Base-by-base conservation (phyloP, 2,329 filamentous ascomycete genomes). In the Verticillium isaacii region DNA sequence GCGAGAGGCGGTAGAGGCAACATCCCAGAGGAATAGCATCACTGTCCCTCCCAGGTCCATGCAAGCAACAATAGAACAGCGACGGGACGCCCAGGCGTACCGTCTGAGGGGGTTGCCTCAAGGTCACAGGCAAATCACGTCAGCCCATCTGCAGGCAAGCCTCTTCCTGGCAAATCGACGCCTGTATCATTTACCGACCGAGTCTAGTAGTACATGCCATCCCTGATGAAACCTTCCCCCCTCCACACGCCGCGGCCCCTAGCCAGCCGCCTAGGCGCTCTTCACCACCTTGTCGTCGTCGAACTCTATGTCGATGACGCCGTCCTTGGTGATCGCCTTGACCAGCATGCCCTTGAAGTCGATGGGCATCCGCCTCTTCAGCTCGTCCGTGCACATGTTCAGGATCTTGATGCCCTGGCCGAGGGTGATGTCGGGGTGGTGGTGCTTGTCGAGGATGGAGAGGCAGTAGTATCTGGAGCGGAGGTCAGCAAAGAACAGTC, bases 311-410 rank as follows among this genome's bases (percentile, higher is more conserved):
- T 95, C 92, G 69, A 86, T 81, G 65, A 99, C 89, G 12, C 96
- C 95, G 69, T 98, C 92, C 80, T 96, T 96, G 65, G 93, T 97
- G 71, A 99, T 88, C 39, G 93, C 90, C 84, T 98, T 98, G 71
- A 99, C 93, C 60, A 84, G 73, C 88, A 97, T 91, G 45, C 95
- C 95, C 85, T 99, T 99, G 86, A 98, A 99, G 77, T 99, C 95
- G 74, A 99, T 93, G 63, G 95, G 95, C 83, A 99, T 86, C 78
- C 96, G 87, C 75, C 95, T 88, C 86, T 97, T 97, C 74, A 99
- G 81, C 83, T 99, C 95, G 76, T 98, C 93, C 68, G 92, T 95
- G 81, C 95, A 99, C 89, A 97, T 90, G 70, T 87, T 89, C 71
- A 99, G 82, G 66, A 99, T 87, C 83, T 97, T 95, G 79, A 97